Evolutionary conservation across 1,284 basidiomycete species (phyloP), one percentile per base, ranked within the genome.

Genomic region (Sporisorium graminicola): DNA sequence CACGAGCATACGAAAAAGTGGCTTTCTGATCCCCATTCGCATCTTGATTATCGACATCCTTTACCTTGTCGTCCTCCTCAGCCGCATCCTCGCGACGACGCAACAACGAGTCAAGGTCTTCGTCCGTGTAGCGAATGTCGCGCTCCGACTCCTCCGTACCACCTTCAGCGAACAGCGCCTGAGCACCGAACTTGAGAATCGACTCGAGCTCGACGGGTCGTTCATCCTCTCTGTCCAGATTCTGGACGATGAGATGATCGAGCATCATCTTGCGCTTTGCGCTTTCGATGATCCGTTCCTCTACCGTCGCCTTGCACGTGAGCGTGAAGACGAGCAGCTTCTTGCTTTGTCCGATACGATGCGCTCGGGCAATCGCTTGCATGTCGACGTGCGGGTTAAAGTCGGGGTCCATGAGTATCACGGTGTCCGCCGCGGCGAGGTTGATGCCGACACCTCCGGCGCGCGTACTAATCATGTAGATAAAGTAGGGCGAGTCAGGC

Each of bases 361-460:
- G 93, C 27, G 93, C 90, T 63, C 94, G 91, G 14, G 94, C 92
- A 72, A 97, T 95, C 40, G 94, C 94, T 92, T 96, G 81, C 64
- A 86, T 76, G 62, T 85, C 92, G 87, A 93, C 91, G 86, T 96
- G 94, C 16, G 94, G 95, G 81, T 98, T 98, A 86, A 95, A 98
- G 87, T 98, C 95, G 0, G 93, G 92, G 82, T 95, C 94, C 79
- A 91, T 92, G 56, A 98, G 91, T 65, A 98, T 94, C 50, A 98
- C 95, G 1, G 93, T 94, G 80, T 95, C 93, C 37, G 94, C 94
- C 0, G 86, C 82, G 24, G 87, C 87, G 8, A 88, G 82, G 63
- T 87, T 89, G 74, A 86, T 84, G 10, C 85, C 86, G 43, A 86
- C 86, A 51, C 86, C 87, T 54, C 87, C 87, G 24, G 85, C 84